Percentiles rank a stretch among this genome's conserved stretches.
phyloP scores from a whole-genome alignment of 2,329 filamentous ascomycete genomes.

The Tolypocladium pustulatum region DNA sequence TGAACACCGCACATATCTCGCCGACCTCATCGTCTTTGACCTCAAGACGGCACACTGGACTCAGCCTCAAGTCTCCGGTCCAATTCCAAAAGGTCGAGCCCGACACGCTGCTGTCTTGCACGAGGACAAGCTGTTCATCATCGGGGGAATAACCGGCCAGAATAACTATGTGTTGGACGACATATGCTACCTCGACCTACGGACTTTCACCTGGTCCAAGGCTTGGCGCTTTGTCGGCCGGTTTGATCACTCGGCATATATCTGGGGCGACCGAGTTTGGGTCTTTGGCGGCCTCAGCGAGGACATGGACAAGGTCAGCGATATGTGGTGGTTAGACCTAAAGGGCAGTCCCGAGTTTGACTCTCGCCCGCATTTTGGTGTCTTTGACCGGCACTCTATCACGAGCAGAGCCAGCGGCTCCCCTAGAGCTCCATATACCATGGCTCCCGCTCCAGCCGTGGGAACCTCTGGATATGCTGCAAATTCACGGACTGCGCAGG shows the following conservation, averaged over 20 bases:
- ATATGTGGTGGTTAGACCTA: slow-evolving; percentile 95
- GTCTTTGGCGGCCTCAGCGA: slow-evolving; percentile 91
- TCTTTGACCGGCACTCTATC: slow-evolving; percentile 35
- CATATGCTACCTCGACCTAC: slow-evolving; percentile 91
- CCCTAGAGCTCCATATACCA: slow-evolving; percentile 40
- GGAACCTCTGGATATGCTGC: slow-evolving; percentile 55
- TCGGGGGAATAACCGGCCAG: slow-evolving; percentile 89
- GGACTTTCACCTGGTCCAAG: slow-evolving; percentile 95
- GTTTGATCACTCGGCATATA: slow-evolving; percentile 91
- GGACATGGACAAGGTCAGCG: slow-evolving; percentile 93
- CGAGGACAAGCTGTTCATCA: slow-evolving; percentile 92
- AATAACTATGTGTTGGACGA: slow-evolving; percentile 91
- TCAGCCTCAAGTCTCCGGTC: slow-evolving; percentile 76
- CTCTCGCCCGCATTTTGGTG: slow-evolving; percentile 48
- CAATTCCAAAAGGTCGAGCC: slow-evolving; percentile 78
- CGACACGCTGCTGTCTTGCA: slow-evolving; percentile 89
- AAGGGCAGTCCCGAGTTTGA: slow-evolving; percentile 83
- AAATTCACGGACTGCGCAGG: slow-evolving; percentile 56
- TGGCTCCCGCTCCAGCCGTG: slow-evolving; percentile 38
- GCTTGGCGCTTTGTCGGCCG: slow-evolving; percentile 91
- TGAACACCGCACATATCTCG: slow-evolving; percentile 90
- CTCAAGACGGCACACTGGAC: slow-evolving; percentile 93
- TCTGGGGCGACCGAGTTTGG: slow-evolving; percentile 88
- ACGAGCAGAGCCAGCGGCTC: slow-evolving; percentile 34
- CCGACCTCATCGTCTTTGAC: slow-evolving; percentile 92